Evolutionary conservation across 1,139 yeast genomes (phyloP).

Genomic region (Protomyces arabidopsidicola): DNA sequence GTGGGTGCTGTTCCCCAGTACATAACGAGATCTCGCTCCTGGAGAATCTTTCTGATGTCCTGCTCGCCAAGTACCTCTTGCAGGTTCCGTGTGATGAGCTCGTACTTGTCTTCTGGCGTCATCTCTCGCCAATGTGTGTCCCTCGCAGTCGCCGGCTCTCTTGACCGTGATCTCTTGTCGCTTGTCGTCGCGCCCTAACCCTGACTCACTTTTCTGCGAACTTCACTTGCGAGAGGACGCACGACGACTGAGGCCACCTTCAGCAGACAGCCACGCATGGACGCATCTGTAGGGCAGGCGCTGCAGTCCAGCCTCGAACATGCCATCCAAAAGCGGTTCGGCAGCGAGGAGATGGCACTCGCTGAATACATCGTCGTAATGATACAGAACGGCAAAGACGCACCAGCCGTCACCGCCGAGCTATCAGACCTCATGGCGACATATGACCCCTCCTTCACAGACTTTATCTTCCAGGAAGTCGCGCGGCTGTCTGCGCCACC

Average conservation of each 20-base stretch:
- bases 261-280: background rate
- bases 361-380: conserved; percentile 23
- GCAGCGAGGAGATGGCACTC: conserved; percentile 16
- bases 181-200: background rate
- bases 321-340: conserved; percentile 11
- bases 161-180: background rate
- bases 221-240: too few species aligned
- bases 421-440: conserved; percentile 15
- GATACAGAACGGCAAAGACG: conserved; percentile 26
- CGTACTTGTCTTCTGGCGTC: conserved; percentile 52
- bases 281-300: background rate
- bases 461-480: conserved; percentile 9
- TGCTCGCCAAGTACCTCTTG: conserved; percentile 90
- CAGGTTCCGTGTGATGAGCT: conserved; percentile 73
- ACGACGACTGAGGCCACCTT: too few species aligned
- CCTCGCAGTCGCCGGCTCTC: background rate
- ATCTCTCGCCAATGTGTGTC: background rate
- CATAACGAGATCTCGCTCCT: conserved; percentile 72
- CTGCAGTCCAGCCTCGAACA: conserved; percentile 8
- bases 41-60: conserved; percentile 78
- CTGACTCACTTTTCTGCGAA: background rate
- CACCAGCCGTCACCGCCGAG: conserved; percentile 18
- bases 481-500: background rate
- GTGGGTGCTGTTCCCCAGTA: conserved; percentile 94
- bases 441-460: conserved; percentile 15